Conservation (phyloP, 1,139 yeast genomes). For the Kodamaea ohmeri region DNA sequence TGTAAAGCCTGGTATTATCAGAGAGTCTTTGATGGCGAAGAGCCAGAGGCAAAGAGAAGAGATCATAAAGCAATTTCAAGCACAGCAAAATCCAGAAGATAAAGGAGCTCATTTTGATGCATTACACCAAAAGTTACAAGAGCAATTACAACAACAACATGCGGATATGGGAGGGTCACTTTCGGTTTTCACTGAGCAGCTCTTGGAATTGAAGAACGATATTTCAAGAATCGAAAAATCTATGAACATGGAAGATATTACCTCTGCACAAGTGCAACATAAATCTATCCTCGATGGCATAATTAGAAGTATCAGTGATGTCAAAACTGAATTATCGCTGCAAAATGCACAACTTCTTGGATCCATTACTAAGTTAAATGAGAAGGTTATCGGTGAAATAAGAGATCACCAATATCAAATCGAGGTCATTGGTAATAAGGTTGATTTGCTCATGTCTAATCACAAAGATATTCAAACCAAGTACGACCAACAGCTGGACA, state of each 20-base stretch:
- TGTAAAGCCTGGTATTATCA: conserved; percentile 21
- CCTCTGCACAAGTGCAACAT: conserved; percentile 19
- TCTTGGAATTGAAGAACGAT: conserved; percentile 6
- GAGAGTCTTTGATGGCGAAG: conserved; percentile 43
- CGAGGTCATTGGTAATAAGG: conserved; percentile 36
- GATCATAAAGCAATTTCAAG: conserved; percentile 12
- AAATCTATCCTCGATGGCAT: neutral
- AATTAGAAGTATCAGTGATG: neutral
- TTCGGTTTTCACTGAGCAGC: conserved; percentile 2
- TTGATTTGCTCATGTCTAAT: conserved; percentile 42
- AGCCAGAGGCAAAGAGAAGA: conserved; percentile 27
- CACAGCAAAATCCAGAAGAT: conserved; percentile 9
- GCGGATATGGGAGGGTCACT: conserved; percentile 4
- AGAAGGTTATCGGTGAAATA: conserved; percentile 44
- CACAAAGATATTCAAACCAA: conserved; percentile 41
- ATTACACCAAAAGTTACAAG: conserved; percentile 5
- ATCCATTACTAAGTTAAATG: conserved; percentile 35
- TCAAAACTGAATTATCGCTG: conserved; percentile 17
- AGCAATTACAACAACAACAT: conserved; percentile 8
- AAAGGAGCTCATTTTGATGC: conserved; percentile 3
- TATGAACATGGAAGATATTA: conserved; percentile 18
- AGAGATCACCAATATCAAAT: conserved; percentile 42
- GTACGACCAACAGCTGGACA: conserved; percentile 19
- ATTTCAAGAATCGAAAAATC: conserved; percentile 9
- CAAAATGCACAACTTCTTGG: conserved; percentile 37